phyloP scores from a whole-genome alignment of 805 yeast genomes.

The Lipomyces lipofer region DNA sequence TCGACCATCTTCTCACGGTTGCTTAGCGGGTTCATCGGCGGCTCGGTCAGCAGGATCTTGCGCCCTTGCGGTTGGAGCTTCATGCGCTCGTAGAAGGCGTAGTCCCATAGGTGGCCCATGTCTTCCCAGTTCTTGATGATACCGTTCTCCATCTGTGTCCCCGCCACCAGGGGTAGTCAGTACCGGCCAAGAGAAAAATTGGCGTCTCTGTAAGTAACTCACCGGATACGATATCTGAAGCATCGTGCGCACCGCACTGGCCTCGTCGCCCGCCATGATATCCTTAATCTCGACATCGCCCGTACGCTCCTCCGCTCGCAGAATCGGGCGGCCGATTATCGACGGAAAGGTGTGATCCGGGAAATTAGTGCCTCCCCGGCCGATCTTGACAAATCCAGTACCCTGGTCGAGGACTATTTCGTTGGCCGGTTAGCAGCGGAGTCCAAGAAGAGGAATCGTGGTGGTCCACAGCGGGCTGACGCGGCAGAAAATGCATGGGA shows the following conservation, averaged over 20 bases:
- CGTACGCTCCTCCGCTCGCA: constrained; percentile 91
- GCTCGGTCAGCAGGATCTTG: constrained; percentile 89
- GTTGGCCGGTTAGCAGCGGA: constrained; percentile 10
- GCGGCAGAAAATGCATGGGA: neutral
- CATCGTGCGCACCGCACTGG: constrained; percentile 83
- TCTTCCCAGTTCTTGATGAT: constrained; percentile 97
- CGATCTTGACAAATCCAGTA: constrained; percentile 75
- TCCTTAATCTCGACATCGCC: constrained; percentile 81
- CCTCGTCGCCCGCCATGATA: constrained; percentile 97
- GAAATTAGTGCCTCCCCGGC: constrained; percentile 94
- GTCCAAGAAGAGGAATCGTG: neutral
- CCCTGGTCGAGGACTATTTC: constrained; percentile 92
- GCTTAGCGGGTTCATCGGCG: constrained; percentile 94
- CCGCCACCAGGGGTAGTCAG: neutral
- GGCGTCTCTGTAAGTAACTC: constrained; percentile 1
- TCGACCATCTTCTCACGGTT: constrained; percentile 91
- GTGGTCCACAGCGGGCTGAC: neutral
- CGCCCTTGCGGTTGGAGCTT: constrained; percentile 69
- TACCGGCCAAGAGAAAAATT: neutral
- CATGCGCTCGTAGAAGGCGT: constrained; percentile 91
- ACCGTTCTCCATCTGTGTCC: constrained; percentile 82
- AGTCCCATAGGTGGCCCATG: constrained; percentile 98
- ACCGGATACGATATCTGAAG: constrained; percentile 88
- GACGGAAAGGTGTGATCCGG: constrained; percentile 98
- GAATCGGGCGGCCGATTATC: constrained; percentile 94